Percentiles rank a stretch among this genome's conserved stretches.
Evolutionary conservation across 768 basidiomycete species (phyloP).

Genomic region (Lenzites betulinus): DNA sequence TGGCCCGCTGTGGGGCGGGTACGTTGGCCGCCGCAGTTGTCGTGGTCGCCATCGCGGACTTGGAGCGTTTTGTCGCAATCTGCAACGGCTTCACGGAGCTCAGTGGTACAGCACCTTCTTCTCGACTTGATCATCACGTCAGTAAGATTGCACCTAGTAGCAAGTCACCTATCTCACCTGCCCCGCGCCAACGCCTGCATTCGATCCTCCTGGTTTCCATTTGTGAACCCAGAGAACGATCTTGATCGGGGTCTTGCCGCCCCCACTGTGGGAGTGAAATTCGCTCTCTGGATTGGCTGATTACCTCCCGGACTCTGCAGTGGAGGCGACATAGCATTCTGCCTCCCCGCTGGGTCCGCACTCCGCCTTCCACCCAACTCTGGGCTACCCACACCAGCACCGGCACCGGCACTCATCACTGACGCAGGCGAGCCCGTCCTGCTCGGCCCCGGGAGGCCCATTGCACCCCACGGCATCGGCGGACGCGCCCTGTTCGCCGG

Average conservation of each 20-base stretch:
- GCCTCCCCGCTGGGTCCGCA: constrained; percentile 5
- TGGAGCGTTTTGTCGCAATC: constrained; percentile 25
- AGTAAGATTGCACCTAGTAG: not conserved
- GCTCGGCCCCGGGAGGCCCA: not conserved
- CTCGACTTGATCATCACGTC: not conserved
- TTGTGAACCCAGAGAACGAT: constrained; percentile 76
- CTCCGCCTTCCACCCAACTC: constrained; percentile 5
- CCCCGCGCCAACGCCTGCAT: constrained; percentile 10
- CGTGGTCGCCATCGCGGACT: constrained; percentile 24
- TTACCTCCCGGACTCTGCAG: not conserved
- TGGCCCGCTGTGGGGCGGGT: constrained; percentile 29
- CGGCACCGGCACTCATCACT: not conserved
- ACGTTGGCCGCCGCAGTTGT: constrained; percentile 17
- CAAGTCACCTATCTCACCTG: constrained; percentile 22
- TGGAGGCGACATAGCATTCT: constrained; percentile 9
- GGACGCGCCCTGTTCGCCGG: constrained; percentile 30
- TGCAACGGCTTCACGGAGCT: constrained; percentile 14
- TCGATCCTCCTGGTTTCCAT: constrained; percentile 23
- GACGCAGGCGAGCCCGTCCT: constrained; percentile 14
- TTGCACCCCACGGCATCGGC: constrained; percentile 8
- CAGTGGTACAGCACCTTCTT: constrained; percentile 4
- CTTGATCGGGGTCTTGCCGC: constrained; percentile 59
- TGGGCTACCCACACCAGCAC: not conserved
- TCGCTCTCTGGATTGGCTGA: constrained; percentile 50
- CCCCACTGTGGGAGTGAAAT: constrained; percentile 61